Evolutionary conservation across 2,329 filamentous ascomycete genomes (phyloP), one percentile per base, ranked within the genome.

Genomic region (Ophiosphaerella korrae): DNA sequence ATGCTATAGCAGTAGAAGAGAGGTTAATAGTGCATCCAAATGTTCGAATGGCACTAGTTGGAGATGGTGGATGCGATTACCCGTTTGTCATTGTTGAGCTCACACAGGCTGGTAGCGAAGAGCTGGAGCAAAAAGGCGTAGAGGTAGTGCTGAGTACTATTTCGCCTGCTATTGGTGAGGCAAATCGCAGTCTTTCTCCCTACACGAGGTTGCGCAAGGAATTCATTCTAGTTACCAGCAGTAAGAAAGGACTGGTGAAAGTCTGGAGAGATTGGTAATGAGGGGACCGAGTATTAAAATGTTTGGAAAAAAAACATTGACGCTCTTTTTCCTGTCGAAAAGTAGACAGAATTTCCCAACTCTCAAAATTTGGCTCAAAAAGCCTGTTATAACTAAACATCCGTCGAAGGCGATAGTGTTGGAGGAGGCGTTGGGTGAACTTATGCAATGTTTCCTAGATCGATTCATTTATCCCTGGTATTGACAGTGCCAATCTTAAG

Each of bases 31-130:
- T 23, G 5, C 40, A 43, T 39, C 44, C 26, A 18, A 14, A 26
- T 16, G 40, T 52, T 12, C 16, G 14, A 6, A 37, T 26, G n/a
- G 51, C 39, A 21, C 32, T 55, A 21, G 52, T 55, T 7, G 55
- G 48, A 7, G 55, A 52, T 1, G 31, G 44, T 40, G 44, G 44
- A 14, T 35, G 42, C 16, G 31, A 42, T 24, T 31, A 32, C n/a
- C 33, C 55, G 21, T 52, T 52, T 36, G 29, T 48, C 12, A 43
- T 55, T 3, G n/a, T 58, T 8, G 48, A 55, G 35, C 35, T 46
- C 8, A 45, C 42, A 24, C 5, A 5, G 3, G 21, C 42, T 23
- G 42, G 33, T 21, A 45, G 32, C 24, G 16, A 45, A 14, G 18
- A 16, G 4, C 21, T 45, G 33, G 26, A 36, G 5, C 18, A 36